Evolutionary conservation across 164 flowering plant genomes (phyloP).

Genomic region (Macadamia tetraphylla): DNA sequence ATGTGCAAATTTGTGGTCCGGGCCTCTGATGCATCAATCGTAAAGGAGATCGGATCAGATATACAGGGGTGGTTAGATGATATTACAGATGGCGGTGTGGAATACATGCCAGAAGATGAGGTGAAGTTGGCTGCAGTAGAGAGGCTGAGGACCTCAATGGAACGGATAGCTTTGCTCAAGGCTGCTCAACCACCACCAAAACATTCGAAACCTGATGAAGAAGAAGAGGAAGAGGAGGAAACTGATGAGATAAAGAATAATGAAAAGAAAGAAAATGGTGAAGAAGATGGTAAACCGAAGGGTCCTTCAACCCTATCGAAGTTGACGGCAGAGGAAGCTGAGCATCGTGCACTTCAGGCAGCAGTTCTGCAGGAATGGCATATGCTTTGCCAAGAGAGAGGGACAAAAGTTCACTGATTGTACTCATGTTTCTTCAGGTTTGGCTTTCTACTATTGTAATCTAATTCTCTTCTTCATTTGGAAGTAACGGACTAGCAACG

Average conservation of each 20-base stretch:
- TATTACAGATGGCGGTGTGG: conserved; percentile 85
- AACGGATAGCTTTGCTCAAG: conserved; percentile 76
- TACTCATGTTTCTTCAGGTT: conserved; percentile 3
- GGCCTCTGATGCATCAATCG: conserved; percentile 92
- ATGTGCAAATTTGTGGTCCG: conserved; percentile 92
- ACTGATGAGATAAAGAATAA: conserved; percentile 24
- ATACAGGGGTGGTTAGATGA: conserved; percentile 93
- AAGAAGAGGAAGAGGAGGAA: conserved; percentile 22
- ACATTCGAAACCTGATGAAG: conserved; percentile 49
- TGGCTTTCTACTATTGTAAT: conserved; percentile 1
- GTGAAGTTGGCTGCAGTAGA: conserved; percentile 82
- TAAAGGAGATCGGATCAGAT: conserved; percentile 82
- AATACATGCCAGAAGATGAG: conserved; percentile 96
- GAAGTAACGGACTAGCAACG: not conserved
- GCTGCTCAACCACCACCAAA: conserved; percentile 79
- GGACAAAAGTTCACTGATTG: conserved; percentile 34
- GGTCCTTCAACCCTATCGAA: conserved; percentile 69
- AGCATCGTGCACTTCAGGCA: conserved; percentile 91
- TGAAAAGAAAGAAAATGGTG: conserved; percentile 27
- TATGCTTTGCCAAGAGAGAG: conserved; percentile 69
- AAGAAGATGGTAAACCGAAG: conserved; percentile 47
- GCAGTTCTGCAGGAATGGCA: conserved; percentile 98
- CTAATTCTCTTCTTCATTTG: not conserved
- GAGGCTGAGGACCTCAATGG: conserved; percentile 83
- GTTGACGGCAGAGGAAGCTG: conserved; percentile 83